Conservation (phyloP, 805 yeast species). For the Alloascoidea hylecoeti region DNA sequence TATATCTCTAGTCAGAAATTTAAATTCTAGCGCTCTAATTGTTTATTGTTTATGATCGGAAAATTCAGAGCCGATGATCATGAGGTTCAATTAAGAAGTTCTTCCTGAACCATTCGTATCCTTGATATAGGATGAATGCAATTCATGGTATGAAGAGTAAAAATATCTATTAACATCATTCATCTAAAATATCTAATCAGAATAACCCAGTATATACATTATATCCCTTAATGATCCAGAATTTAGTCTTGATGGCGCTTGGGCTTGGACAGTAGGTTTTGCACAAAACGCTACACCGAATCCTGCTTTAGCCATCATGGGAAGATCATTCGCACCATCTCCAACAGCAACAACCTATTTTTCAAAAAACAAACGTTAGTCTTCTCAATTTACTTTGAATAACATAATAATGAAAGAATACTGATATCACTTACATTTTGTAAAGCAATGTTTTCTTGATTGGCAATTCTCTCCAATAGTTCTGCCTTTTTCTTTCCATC, state of each 20-base stretch:
- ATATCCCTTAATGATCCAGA: conserved; percentile 60
- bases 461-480: conserved; percentile 47
- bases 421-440: conserved; percentile 8
- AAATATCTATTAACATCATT: too few species aligned
- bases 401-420: not conserved
- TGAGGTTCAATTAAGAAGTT: too few species aligned
- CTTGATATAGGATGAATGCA: too few species aligned
- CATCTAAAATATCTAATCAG: too few species aligned
- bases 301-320: conserved; percentile 87
- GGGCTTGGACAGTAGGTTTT: conserved; percentile 76
- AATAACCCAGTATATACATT: conserved; percentile 68
- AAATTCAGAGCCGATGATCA: too few species aligned
- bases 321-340: conserved; percentile 93
- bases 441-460: conserved; percentile 35
- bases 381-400: not conserved
- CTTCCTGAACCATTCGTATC: too few species aligned
- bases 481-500: conserved; percentile 78
- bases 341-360: conserved; percentile 74
- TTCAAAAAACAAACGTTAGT: not conserved
- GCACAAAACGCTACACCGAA: conserved; percentile 97
- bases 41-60: too few species aligned
- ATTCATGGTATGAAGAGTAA: too few species aligned
- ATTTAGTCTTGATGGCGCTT: conserved; percentile 76
- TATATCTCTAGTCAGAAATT: too few species aligned
- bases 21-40: too few species aligned